Base-by-base conservation (phyloP, 768 basidiomycete species). In the Pisolithus microcarpus region DNA sequence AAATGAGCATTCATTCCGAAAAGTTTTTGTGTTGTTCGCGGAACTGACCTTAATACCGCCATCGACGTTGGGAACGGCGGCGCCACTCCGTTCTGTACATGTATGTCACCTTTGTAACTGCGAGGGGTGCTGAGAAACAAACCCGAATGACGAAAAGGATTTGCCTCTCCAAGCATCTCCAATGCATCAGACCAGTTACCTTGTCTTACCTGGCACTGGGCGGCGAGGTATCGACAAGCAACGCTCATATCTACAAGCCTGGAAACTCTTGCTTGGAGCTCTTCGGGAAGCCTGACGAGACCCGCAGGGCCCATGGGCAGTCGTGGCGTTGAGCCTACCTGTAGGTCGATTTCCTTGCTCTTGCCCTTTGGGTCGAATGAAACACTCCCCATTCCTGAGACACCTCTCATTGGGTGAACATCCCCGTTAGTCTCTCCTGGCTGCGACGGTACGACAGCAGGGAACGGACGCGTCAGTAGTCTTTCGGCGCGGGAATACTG, bases 401-500 rank as follows among this genome's bases (percentile, higher is more conserved):
- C 48, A 2, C 43, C 49, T 9, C 42, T 36, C 42, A 56, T 57
- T 6, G 60, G 53, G 0, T 55, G 56, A 48, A 61, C 57, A 4
- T 52, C 45, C 19, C 56, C 62, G 26, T 66, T 51, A 59, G 61
- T 18, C 64, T 67, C 38, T 50, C 67, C 59, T 43, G 53, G 58
- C 4, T 65, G 70, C 23, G 63, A 51, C 1, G 76, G 74, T 4
- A 73, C 72, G 31, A 74, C 64, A 8, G 75, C 76, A 6, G 84
- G 77, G 62, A 95, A 91, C 0, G 91, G 89, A n/a, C 90, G 79
- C 2, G 85, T 92, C 43, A 99, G 78, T 24, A 99, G 75, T 43
- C 86, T 81, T 66, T 97, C 92, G 9, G 96, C 94, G 43, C 94
- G 88, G 7, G 91, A 85, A 69, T 95, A 98, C 54, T 96, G 91